Evolutionary conservation across 176 grass and related monocot genomes (phyloP).

Genomic region (Aegilops tauschii): DNA sequence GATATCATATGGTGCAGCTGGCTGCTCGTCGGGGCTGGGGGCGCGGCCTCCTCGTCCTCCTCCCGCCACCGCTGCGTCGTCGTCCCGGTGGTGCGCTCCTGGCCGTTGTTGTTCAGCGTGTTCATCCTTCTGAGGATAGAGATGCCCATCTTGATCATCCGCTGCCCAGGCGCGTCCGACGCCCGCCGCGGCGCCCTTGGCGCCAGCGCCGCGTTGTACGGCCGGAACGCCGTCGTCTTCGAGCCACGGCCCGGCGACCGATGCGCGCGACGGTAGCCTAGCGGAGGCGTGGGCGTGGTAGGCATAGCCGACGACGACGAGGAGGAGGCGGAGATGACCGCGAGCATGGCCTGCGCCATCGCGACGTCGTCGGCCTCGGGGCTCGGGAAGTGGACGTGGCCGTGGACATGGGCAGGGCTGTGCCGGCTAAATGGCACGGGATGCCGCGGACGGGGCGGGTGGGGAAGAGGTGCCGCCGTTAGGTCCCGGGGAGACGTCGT

Average conservation of each 20-base stretch:
- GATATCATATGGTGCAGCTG: constrained; percentile 81
- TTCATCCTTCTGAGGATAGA: constrained; percentile 42
- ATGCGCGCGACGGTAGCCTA: background rate
- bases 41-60: background rate
- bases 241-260: background rate
- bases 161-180: constrained; percentile 32
- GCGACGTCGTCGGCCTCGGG: constrained; percentile 46
- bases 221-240: constrained; percentile 34
- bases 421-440: background rate
- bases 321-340: constrained; percentile 42
- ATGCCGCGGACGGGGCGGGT: background rate
- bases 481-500: background rate
- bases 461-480: background rate
- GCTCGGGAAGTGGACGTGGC: constrained; percentile 26
- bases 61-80: background rate
- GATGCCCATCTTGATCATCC: constrained; percentile 65
- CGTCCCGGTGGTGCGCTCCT: background rate
- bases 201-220: constrained; percentile 50
- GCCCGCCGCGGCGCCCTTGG: constrained; percentile 1
- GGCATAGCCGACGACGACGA: background rate
- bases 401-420: background rate
- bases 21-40: constrained; percentile 36
- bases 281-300: background rate
- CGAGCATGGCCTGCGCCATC: constrained; percentile 66
- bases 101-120: constrained; percentile 12